phyloP scores from a whole-genome alignment of 2,329 filamentous ascomycete species.

The Metarhizium brunneum region DNA sequence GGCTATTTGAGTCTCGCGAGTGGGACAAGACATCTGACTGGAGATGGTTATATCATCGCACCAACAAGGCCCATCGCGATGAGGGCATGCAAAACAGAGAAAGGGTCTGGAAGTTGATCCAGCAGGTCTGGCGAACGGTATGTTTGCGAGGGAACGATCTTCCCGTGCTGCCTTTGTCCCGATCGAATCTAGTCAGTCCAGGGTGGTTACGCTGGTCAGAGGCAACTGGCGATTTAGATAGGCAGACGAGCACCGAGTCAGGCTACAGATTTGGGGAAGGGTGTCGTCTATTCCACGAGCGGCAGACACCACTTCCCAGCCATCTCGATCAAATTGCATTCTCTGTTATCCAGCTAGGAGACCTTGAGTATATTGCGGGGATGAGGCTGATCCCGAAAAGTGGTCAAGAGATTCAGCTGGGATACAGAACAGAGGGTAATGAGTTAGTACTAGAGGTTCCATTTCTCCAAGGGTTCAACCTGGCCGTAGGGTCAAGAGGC shows the following conservation, averaged over 20 bases:
- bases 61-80: neutral
- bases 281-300: neutral
- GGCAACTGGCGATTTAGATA: neutral
- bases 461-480: neutral
- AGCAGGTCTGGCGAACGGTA: neutral
- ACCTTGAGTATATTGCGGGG: neutral
- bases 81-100: neutral
- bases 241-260: neutral
- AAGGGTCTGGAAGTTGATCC: neutral
- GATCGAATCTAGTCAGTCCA: no score
- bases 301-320: neutral
- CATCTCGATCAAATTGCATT: neutral
- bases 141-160: neutral
- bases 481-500: neutral
- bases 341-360: neutral
- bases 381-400: neutral
- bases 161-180: neutral
- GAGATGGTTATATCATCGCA: constrained; percentile 1
- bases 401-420: neutral
- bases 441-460: no score
- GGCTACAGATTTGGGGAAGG: neutral
- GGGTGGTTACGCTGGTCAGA: neutral
- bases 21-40: neutral
- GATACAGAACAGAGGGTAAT: neutral
- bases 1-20: constrained; percentile 5